Evolutionary conservation across 202 grass and related monocot species (phyloP).

Genomic region (Elaeis oleifera): DNA sequence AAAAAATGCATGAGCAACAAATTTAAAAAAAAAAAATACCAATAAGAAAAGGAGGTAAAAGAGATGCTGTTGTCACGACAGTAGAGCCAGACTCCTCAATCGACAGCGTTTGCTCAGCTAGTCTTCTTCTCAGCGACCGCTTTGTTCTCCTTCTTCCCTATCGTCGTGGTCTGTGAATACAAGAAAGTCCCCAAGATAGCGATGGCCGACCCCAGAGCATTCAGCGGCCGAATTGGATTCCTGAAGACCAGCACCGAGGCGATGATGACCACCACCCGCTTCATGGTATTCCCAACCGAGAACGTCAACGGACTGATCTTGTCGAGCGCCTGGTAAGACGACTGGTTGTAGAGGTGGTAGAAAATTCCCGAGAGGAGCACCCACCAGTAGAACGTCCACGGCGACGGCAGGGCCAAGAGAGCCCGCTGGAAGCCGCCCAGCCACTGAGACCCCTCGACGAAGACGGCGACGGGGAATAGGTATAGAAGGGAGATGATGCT

Average conservation of each 20-base stretch:
- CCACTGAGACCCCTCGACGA: conserved; percentile 40
- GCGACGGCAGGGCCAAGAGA: conserved; percentile 9
- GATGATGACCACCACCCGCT: conserved; percentile 37
- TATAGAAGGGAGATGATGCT: conserved; percentile 33
- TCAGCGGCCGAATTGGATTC: conserved; percentile 33
- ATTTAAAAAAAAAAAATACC: no score
- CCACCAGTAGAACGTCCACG: conserved; percentile 24
- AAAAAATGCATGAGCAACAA: no score
- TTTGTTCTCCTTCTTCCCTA: conserved; percentile 1
- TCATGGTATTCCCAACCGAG: conserved; percentile 44
- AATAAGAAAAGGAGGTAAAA: no score
- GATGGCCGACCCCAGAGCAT: conserved; percentile 32
- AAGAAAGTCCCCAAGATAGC: conserved; percentile 40
- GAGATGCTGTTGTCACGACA: no score
- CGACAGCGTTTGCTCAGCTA: background rate
- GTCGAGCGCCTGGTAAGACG: conserved; percentile 42
- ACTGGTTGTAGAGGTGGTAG: conserved; percentile 47
- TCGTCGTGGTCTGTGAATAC: conserved; percentile 29
- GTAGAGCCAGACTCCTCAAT: no score
- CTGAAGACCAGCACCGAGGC: conserved; percentile 35
- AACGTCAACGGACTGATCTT: conserved; percentile 40
- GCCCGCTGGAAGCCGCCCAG: conserved; percentile 13
- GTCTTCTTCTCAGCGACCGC: conserved; percentile 1
- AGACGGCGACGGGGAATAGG: conserved; percentile 31
- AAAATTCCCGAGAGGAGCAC: conserved; percentile 36